Base-by-base conservation (phyloP, 345 rosid species). In the Punica granatum region DNA sequence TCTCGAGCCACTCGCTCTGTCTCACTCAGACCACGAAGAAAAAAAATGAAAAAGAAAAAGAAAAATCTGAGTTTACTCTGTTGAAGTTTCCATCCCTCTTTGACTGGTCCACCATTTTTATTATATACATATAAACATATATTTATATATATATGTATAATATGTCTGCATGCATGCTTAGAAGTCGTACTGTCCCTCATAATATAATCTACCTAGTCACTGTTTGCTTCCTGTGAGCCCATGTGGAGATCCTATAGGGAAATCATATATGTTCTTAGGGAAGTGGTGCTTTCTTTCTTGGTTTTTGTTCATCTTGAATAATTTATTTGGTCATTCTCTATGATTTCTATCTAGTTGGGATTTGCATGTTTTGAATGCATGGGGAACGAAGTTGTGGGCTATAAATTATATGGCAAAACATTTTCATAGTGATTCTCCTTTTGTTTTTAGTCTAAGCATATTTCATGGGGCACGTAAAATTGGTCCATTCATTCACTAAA, bases 61-160 rank as follows among this genome's bases (percentile, higher is more conserved):
- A 3, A 18, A 48, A 8, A 21, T 10, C 59, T 19, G 23, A 1
- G 53, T 18, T 46, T 16, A n/a, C 23, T 23, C 59, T 53, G 59
- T 53, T 25, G 59, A 53, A 53, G 59, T 23, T 53, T 53, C 59
- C 59, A n/a, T 25, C 59, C 59, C 31, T 53, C 41, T 37, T n/a
- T 23, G 59, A 53, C 59, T 53, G 59, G 59, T 53, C 59, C 31
- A n/a, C 31, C 59, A 0, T 53, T 53, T 37, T 37, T 11, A 37
- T 11, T 37, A 37, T 37, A 4, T 37, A 37, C 5, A 4, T 10
- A 10, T 49, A 49, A 10, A 49, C 9, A 4, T 10, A 49, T 10
- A 7, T 49, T 49, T 7, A 14, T 13, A 13, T 49, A 49, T 14
- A 49, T 49, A 49, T 49, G 10, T 49, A 14, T 49, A 14, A 5